Base-by-base conservation (phyloP, 768 basidiomycete genomes). In the Boletus sensibilis region DNA sequence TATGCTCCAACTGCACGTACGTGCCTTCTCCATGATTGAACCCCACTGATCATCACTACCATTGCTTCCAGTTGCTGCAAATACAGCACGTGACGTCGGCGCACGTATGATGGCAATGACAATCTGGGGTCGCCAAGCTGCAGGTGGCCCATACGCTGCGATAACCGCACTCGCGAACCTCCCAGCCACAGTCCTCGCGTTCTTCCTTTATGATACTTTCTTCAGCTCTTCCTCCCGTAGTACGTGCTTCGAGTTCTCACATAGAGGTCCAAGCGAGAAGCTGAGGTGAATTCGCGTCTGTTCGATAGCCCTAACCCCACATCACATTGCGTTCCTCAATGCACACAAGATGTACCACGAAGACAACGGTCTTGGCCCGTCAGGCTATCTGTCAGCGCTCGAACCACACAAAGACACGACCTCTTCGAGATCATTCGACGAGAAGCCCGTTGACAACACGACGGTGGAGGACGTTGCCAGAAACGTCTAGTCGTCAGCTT, bases 61-160 rank as follows among this genome's bases (percentile, higher is more conserved):
- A 37, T 21, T 44, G 39, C 6, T 31, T 56, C 12, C 54, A 83
- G 79, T 89, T 43, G 78, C 83, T 14, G 75, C 86, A 27, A 90
- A 89, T 68, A 71, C 84, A 3, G 85, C 86, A 35, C 84, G 87
- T 63, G 87, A 88, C 66, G 33, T 89, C 41, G 87, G 87, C 20
- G 83, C 78, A 5, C 81, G 86, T 16, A 56, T 88, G 18, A 78
- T 80, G 60, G 81, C 78, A 1, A 65, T 89, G 69, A 76, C 84
- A 9, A 79, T 88, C 50, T 88, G 82, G 78, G 87, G 87, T 16
- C 64, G 39, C 2, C 64, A 67, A 58, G 84, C 83, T 34, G 69
- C 70, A 34, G 85, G 85, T 38, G 80, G 79, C 14, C 59, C 64
- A 11, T 88, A 87, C 65, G 79, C 82, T 2, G 87, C 85, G 11